Conservation (phyloP, 208 protist genomes). For the Trichomonas gallinae region DNA sequence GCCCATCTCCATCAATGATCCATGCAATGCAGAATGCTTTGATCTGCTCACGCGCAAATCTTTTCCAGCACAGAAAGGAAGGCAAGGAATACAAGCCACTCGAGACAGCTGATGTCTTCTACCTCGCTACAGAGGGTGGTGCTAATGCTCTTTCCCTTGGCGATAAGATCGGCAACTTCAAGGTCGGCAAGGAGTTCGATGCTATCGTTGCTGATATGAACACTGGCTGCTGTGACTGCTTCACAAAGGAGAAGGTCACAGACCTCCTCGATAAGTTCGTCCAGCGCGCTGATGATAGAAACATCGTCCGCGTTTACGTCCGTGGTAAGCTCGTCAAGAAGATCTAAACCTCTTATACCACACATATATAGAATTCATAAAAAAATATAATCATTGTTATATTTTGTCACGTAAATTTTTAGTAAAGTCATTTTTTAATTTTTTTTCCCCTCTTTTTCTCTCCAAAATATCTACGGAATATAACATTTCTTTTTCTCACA, state of each 20-base stretch:
- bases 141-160: conserved; percentile 61
- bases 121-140: conserved; percentile 62
- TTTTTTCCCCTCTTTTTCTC: no score
- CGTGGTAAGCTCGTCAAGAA: neutral
- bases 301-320: conserved; percentile 24
- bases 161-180: conserved; percentile 58
- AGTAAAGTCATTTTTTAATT: no score
- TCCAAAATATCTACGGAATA: no score
- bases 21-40: conserved; percentile 58
- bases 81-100: neutral
- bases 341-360: no score
- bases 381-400: no score
- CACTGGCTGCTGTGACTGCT: neutral
- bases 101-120: conserved; percentile 41
- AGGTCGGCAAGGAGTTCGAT: conserved; percentile 63
- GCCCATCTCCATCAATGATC: conserved; percentile 61
- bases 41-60: conserved; percentile 39
- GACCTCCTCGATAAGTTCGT: conserved; percentile 24
- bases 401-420: no score
- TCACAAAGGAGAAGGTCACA: neutral
- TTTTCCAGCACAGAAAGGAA: neutral
- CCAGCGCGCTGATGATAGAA: conserved; percentile 19
- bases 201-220: conserved; percentile 32
- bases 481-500: no score
- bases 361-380: no score